phyloP scores from a whole-genome alignment of 192 early-diverging fungal species.

The Rhizophagus prolifer region DNA sequence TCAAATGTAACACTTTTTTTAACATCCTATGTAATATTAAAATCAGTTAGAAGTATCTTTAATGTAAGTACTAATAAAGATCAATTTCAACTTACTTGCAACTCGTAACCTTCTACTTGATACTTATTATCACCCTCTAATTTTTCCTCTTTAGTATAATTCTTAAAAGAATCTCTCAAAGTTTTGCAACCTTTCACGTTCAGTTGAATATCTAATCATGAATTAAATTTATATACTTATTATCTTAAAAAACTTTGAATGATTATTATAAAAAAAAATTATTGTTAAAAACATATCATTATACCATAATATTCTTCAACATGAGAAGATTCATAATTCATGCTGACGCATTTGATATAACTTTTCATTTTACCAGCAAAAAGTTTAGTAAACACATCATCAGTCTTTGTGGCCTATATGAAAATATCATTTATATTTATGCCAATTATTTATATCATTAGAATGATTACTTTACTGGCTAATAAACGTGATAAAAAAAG shows the following conservation, averaged over 20 bases:
- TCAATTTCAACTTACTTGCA: constrained; percentile 52
- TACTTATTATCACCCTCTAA: constrained; percentile 98
- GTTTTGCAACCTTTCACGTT: constrained; percentile 94
- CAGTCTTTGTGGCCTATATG: constrained; percentile 73
- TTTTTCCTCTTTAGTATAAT: constrained; percentile 87
- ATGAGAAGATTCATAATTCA: constrained; percentile 91
- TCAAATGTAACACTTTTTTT: constrained; percentile 96
- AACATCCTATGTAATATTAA: constrained; percentile 59
- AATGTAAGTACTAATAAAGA: too few species aligned
- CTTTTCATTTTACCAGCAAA: too few species aligned
- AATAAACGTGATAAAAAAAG: too few species aligned
- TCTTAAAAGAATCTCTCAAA: constrained; percentile 84
- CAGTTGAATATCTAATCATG: constrained; percentile 83
- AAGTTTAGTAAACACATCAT: constrained; percentile 87
- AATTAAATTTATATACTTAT: neutral
- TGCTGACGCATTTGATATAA: constrained; percentile 92
- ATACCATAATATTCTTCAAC: constrained; percentile 92
- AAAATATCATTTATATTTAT: too few species aligned
- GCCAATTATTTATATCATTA: too few species aligned
- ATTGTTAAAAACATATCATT: neutral
- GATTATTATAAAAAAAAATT: neutral
- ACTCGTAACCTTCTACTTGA: constrained; percentile 85
- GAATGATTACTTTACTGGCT: neutral
- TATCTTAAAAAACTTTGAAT: neutral
- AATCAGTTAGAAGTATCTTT: neutral